A percentile compares a stretch with the other conserved stretches of the same genome.
Conservation (phyloP, 1,139 yeast genomes). For the Pichia sorboxylosa region DNA sequence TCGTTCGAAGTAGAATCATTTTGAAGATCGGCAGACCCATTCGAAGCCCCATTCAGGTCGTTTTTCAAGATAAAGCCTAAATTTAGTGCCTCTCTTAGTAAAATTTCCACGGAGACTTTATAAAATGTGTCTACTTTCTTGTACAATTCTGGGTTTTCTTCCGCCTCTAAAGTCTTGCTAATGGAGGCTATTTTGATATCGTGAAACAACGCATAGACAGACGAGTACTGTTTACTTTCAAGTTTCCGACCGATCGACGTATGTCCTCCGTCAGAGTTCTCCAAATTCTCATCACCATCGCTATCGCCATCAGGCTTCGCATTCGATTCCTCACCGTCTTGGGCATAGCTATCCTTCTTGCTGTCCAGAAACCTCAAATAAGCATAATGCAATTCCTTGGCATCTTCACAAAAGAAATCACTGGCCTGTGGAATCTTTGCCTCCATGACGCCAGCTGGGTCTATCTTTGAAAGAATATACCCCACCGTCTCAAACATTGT, state of each 20-base stretch:
- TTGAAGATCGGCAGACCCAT: neutral
- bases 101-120: constrained; percentile 56
- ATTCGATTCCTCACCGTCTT: too few species aligned
- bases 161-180: constrained; percentile 22
- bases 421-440: constrained; percentile 9
- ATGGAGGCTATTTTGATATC: constrained; percentile 62
- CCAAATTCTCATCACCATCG: too few species aligned
- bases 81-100: constrained; percentile 60
- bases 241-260: constrained; percentile 27
- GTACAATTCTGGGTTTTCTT: constrained; percentile 33
- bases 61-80: constrained; percentile 24
- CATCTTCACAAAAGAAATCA: constrained; percentile 33
- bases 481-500: too few species aligned
- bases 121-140: constrained; percentile 54
- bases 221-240: constrained; percentile 27
- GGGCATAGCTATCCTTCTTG: too few species aligned
- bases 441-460: constrained; percentile 5
- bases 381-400: constrained; percentile 33
- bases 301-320: neutral
- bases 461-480: constrained; percentile 6
- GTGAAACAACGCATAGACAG: constrained; percentile 50
- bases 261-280: constrained; percentile 18
- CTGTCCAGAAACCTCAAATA: constrained; percentile 28
- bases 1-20: neutral
- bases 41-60: neutral